phyloP scores from a whole-genome alignment of 345 rosid species.

The Eucalyptus sp. region DNA sequence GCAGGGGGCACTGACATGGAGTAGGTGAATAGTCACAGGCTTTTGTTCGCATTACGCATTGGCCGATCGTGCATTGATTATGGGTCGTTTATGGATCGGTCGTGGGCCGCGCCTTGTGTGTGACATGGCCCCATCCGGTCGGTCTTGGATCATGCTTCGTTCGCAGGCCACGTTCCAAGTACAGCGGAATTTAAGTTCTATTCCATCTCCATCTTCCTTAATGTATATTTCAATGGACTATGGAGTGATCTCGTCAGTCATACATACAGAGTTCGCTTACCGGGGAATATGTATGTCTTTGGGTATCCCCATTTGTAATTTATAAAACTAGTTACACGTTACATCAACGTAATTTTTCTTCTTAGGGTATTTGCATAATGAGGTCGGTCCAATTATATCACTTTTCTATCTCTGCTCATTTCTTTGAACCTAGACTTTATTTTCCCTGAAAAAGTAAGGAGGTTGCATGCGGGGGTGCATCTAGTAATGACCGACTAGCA shows the following conservation, averaged over 20 bases:
- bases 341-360: not conserved
- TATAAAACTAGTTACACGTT: not conserved
- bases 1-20: too few relatives aligned
- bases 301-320: not conserved
- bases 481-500: not conserved
- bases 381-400: not conserved
- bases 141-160: too few relatives aligned
- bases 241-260: not conserved
- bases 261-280: not conserved
- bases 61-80: too few relatives aligned
- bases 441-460: not conserved
- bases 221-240: not conserved
- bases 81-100: too few relatives aligned
- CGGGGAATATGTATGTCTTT: not conserved
- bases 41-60: too few relatives aligned
- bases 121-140: too few relatives aligned
- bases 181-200: not conserved
- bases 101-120: too few relatives aligned
- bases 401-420: not conserved
- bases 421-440: not conserved
- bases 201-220: not conserved
- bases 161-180: not conserved
- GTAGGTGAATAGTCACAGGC: too few relatives aligned
- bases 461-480: not conserved
- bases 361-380: not conserved